Conservation (phyloP, 2,329 filamentous ascomycete species). For the Tolypocladium ophioglossoides region DNA sequence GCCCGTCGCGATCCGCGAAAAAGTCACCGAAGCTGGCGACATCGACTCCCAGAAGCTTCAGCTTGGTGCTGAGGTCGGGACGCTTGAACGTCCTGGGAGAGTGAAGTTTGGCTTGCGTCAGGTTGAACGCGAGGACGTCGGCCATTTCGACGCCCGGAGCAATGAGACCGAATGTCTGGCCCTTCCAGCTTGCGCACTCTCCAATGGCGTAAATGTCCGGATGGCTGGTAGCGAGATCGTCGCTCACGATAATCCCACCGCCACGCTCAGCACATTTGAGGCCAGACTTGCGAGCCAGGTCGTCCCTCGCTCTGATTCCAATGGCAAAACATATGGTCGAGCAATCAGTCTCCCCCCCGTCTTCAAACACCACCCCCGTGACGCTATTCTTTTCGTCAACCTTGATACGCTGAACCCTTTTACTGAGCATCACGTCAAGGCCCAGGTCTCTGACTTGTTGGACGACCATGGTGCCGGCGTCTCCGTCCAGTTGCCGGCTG, state of each 20-base stretch:
- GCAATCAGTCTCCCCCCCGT: constrained; percentile 67
- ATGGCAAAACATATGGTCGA: constrained; percentile 84
- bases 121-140: constrained; percentile 80
- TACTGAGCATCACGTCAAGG: constrained; percentile 69
- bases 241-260: constrained; percentile 64
- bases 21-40: constrained; percentile 92
- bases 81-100: constrained; percentile 60
- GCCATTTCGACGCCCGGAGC: constrained; percentile 89
- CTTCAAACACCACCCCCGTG: constrained; percentile 66
- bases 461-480: constrained; percentile 72
- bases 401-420: constrained; percentile 61
- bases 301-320: constrained; percentile 71
- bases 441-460: constrained; percentile 72
- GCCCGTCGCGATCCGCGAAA: constrained; percentile 80
- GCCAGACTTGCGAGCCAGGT: constrained; percentile 58
- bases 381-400: constrained; percentile 58
- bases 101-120: constrained; percentile 71
- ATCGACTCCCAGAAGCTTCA: constrained; percentile 82
- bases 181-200: constrained; percentile 84
- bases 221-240: constrained; percentile 57
- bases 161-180: constrained; percentile 79
- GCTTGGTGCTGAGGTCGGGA: constrained; percentile 82
- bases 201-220: constrained; percentile 77
- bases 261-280: constrained; percentile 63
- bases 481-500: constrained; percentile 69